Conservation (phyloP, 345 rosid species). For the Lumnitzera littorea region DNA sequence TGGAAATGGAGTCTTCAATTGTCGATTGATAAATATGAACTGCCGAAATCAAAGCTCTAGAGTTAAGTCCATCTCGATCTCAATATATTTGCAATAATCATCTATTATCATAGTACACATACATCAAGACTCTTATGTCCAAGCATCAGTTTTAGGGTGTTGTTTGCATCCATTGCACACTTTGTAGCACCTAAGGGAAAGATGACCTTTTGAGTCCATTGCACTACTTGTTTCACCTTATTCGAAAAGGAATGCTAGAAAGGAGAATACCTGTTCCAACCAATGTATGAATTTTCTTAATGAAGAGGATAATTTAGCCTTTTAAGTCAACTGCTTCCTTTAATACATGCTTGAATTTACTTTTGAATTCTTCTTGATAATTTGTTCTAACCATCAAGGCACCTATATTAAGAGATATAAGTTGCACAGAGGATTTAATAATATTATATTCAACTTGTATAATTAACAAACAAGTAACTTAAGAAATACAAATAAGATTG, state of each 20-base stretch:
- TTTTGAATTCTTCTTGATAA: constrained; percentile 93
- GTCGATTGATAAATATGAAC: constrained; percentile 94
- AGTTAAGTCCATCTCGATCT: constrained; percentile 74
- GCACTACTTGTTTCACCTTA: not conserved
- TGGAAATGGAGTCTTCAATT: constrained; percentile 81
- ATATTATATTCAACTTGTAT: too few species aligned
- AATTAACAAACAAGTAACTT: too few species aligned
- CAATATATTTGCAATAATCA: constrained; percentile 91
- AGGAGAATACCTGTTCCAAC: constrained; percentile 82
- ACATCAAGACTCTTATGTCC: constrained; percentile 94
- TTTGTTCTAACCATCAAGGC: constrained; percentile 97
- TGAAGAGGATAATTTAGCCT: constrained; percentile 83
- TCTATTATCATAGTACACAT: constrained; percentile 95
- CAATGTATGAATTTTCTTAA: constrained; percentile 84
- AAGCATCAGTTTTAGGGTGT: constrained; percentile 94
- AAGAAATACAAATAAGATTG: too few species aligned
- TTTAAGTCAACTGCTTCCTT: constrained; percentile 93
- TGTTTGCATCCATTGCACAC: constrained; percentile 99
- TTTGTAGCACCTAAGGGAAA: constrained; percentile 80
- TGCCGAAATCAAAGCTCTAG: constrained; percentile 98
- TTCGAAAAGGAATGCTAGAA: not conserved
- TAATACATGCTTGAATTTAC: constrained; percentile 91
- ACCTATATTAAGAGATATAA: constrained; percentile 98
- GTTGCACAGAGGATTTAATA: constrained; percentile 26
- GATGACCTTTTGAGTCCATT: not conserved